Percentiles rank a stretch among this genome's conserved stretches.
phyloP scores from a whole-genome alignment of 305 asterid genomes.

The Fraxinus baroniana region DNA sequence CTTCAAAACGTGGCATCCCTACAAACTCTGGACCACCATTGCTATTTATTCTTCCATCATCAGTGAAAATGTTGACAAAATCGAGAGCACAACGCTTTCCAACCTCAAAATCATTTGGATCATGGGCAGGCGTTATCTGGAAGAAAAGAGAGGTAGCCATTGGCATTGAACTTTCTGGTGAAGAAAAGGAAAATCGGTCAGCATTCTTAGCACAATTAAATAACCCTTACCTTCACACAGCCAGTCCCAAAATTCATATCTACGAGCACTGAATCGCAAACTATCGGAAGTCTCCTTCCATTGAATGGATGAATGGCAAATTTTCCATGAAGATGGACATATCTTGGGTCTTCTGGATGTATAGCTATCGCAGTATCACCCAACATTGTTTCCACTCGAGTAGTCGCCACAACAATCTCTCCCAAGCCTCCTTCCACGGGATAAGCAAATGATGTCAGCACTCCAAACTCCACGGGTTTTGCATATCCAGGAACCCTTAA shows the following conservation, averaged over 20 bases:
- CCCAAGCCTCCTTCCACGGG: constrained; percentile 80
- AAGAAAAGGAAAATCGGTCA: neutral
- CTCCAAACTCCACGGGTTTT: constrained; percentile 81
- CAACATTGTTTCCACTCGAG: constrained; percentile 93
- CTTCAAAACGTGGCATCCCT: constrained; percentile 78
- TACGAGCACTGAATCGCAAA: constrained; percentile 82
- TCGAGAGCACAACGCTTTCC: constrained; percentile 78
- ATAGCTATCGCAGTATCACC: constrained; percentile 97
- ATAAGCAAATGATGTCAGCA: constrained; percentile 92
- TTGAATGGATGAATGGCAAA: constrained; percentile 83
- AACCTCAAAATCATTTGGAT: constrained; percentile 87
- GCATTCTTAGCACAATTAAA: constrained; percentile 8
- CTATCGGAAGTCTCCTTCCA: constrained; percentile 82
- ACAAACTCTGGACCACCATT: constrained; percentile 64
- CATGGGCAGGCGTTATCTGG: constrained; percentile 91
- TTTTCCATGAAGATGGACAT: constrained; percentile 77
- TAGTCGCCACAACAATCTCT: constrained; percentile 95
- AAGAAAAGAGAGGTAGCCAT: constrained; percentile 24
- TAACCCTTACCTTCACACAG: constrained; percentile 74
- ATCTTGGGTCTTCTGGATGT: constrained; percentile 84
- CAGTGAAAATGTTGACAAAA: constrained; percentile 69
- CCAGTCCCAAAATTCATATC: constrained; percentile 96
- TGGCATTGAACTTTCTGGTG: neutral
- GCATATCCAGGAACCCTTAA: constrained; percentile 72
- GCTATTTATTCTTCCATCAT: constrained; percentile 80